Conservation (phyloP, 2,329 filamentous ascomycete genomes). For the Berkeleyomyces rouxiae region DNA sequence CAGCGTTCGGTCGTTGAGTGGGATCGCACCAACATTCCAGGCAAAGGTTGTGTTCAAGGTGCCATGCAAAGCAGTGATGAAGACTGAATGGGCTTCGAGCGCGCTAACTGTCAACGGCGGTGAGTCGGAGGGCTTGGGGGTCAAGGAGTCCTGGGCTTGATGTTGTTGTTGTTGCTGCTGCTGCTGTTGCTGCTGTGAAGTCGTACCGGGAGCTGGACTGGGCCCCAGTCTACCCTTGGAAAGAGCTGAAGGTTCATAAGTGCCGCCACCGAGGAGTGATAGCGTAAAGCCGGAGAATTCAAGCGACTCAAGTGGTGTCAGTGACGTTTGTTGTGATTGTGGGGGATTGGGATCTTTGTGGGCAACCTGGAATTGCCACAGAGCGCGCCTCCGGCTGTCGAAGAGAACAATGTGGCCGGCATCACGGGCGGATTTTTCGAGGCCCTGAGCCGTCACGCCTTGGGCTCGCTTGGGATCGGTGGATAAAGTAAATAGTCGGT, state of each 20-base stretch:
- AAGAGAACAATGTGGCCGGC: conserved; percentile 37
- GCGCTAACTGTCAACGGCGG: not conserved
- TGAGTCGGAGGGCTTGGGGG: not conserved
- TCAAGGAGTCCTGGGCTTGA: not conserved
- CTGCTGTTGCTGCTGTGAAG: not conserved
- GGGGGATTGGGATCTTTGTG: conserved; percentile 23
- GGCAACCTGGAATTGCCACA: conserved; percentile 38
- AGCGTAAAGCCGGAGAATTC: conserved; percentile 4
- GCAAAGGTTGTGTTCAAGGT: conserved; percentile 3
- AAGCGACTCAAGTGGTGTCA: conserved; percentile 6
- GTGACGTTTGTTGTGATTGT: conserved; percentile 3
- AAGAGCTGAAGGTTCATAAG: conserved; percentile 9
- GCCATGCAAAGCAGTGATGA: conserved; percentile 9
- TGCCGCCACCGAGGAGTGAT: not conserved
- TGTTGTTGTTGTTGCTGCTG: not conserved
- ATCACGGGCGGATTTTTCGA: conserved; percentile 34
- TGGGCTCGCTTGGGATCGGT: conserved; percentile 29
- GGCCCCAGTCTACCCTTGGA: conserved; percentile 4
- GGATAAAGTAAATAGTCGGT: conserved; percentile 36
- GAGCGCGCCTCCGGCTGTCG: conserved; percentile 31
- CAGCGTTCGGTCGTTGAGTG: conserved; percentile 11
- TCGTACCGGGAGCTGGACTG: not conserved
- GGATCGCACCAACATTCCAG: conserved; percentile 4
- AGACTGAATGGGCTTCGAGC: conserved; percentile 8
- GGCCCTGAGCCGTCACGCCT: conserved; percentile 29